Conservation (phyloP, 352 stramenopile genomes). For the Phytophthora aleatoria region DNA sequence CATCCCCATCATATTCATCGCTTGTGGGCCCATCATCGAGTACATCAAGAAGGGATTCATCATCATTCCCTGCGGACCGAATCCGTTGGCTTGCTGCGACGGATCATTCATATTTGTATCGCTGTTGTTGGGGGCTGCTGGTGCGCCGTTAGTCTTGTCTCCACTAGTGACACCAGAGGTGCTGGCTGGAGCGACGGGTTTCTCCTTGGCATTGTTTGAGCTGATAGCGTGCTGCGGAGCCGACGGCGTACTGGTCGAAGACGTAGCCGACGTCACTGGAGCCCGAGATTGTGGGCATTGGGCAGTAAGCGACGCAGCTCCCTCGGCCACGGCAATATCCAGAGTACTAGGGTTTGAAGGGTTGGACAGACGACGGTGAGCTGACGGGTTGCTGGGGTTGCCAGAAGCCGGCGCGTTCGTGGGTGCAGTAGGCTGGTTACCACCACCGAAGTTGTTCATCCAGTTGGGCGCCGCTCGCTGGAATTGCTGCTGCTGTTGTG, state of each 20-base stretch:
- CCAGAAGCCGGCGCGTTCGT: slow-evolving; percentile 26
- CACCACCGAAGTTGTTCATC: slow-evolving; percentile 38
- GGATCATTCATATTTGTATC: slow-evolving; percentile 18
- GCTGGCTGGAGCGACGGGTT: slow-evolving; percentile 3
- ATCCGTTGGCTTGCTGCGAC: slow-evolving; percentile 30
- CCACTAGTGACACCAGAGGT: background rate
- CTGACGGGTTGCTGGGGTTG: slow-evolving; percentile 24
- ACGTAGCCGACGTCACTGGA: slow-evolving; percentile 3
- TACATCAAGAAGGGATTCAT: slow-evolving; percentile 89
- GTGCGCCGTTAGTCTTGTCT: slow-evolving; percentile 14
- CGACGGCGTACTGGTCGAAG: slow-evolving; percentile 11
- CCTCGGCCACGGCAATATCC: slow-evolving; percentile 40
- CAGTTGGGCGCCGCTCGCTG: slow-evolving; percentile 30
- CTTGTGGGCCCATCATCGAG: slow-evolving; percentile 66
- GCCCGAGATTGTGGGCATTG: slow-evolving; percentile 12
- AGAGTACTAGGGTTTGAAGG: slow-evolving; percentile 17
- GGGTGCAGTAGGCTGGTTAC: slow-evolving; percentile 24
- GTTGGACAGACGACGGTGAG: slow-evolving; percentile 9
- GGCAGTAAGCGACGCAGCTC: slow-evolving; percentile 44
- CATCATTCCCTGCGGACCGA: slow-evolving; percentile 62
- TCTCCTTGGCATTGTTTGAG: slow-evolving; percentile 12
- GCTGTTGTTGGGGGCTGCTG: slow-evolving; percentile 5
- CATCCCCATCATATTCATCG: slow-evolving; percentile 56
- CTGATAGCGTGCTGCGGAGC: slow-evolving; percentile 4
- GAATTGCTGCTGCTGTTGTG: slow-evolving; percentile 49